phyloP scores from a whole-genome alignment of 768 basidiomycete genomes.

The Kwoniella europaea region DNA sequence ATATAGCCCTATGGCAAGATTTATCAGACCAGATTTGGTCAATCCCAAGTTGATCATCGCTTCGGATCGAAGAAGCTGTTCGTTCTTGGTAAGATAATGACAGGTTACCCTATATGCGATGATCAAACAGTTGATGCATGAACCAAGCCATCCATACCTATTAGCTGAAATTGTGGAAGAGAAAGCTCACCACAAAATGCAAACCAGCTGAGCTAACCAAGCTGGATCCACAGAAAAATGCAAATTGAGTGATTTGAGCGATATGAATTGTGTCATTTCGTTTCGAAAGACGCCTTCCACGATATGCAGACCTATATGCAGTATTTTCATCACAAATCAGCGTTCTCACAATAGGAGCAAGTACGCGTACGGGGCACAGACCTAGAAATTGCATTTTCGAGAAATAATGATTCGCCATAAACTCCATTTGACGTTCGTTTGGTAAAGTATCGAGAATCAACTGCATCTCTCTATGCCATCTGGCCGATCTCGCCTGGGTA shows the following conservation, averaged over 20 bases:
- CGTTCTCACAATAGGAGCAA: no score
- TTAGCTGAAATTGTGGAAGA: not conserved
- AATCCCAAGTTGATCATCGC: not conserved
- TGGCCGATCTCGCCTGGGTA: not conserved
- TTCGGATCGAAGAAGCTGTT: not conserved
- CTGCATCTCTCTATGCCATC: constrained; percentile 4
- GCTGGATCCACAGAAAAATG: constrained; percentile 18
- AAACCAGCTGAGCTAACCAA: constrained; percentile 13
- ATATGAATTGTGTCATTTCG: constrained; percentile 3
- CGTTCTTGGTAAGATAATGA: not conserved
- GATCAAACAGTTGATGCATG: no score
- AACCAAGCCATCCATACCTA: no score
- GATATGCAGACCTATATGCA: not conserved
- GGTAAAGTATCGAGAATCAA: not conserved
- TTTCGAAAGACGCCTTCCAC: constrained; percentile 1
- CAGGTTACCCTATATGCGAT: constrained; percentile 5
- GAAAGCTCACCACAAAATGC: constrained; percentile 12
- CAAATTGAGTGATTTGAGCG: not conserved
- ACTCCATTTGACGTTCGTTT: not conserved
- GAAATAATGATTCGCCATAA: constrained; percentile 11
- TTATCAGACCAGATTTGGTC: not conserved
- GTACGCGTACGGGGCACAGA: constrained; percentile 7
- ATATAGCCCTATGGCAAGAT: not conserved
- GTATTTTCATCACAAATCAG: no score
- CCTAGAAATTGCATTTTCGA: constrained; percentile 5